Evolutionary conservation across 805 yeast genomes (phyloP).

Genomic region (Maudiozyma bulderi): DNA sequence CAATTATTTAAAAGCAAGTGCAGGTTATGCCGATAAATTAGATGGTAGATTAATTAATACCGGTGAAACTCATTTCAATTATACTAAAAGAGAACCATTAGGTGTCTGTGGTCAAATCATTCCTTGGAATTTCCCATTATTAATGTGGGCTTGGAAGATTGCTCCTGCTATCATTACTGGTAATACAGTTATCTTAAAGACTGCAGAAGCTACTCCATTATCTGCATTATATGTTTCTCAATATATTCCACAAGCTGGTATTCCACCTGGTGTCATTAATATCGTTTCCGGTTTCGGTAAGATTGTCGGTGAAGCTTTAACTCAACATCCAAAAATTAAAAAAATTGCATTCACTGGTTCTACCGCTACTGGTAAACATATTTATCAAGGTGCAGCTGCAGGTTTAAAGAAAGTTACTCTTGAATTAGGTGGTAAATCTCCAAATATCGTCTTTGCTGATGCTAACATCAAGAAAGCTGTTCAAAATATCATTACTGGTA

Average conservation of each 20-base stretch:
- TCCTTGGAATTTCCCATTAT: constrained; percentile 90
- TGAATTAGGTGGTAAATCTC: constrained; percentile 87
- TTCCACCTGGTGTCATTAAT: constrained; percentile 76
- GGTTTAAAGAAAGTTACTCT: constrained; percentile 71
- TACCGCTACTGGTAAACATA: constrained; percentile 68
- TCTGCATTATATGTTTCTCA: constrained; percentile 64
- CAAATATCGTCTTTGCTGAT: constrained; percentile 73
- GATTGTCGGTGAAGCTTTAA: constrained; percentile 61
- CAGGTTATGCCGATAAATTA: constrained; percentile 70
- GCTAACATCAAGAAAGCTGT: constrained; percentile 61
- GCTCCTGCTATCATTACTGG: constrained; percentile 85
- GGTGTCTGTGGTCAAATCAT: constrained; percentile 86
- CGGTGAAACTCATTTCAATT: constrained; percentile 52
- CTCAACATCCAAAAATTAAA: constrained; percentile 58
- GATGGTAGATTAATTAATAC: constrained; percentile 51
- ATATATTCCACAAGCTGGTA: constrained; percentile 62
- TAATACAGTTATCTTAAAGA: constrained; percentile 74
- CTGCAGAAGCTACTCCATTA: constrained; percentile 82
- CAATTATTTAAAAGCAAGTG: constrained; percentile 70
- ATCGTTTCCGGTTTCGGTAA: constrained; percentile 74
- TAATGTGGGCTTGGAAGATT: constrained; percentile 81
- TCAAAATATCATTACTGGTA: constrained; percentile 60
- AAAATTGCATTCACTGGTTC: constrained; percentile 88
- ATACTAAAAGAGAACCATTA: constrained; percentile 69
- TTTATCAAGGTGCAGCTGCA: constrained; percentile 62